Evolutionary conservation across 1,284 basidiomycete species (phyloP).

Genomic region (Cryptococcus maquisensis): DNA sequence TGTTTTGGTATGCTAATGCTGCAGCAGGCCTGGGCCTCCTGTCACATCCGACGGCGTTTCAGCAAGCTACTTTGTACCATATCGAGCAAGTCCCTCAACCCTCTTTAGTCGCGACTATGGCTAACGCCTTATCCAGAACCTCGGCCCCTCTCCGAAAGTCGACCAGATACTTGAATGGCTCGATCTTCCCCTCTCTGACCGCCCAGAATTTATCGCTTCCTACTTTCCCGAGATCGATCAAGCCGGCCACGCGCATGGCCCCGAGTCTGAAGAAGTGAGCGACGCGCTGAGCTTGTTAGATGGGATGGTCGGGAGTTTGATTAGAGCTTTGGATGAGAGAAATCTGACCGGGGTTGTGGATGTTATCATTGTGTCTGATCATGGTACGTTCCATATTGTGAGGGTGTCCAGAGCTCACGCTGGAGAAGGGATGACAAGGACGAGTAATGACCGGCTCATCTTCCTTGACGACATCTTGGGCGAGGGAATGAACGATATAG

Average conservation of each 20-base stretch:
- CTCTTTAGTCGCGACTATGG: too few relatives aligned
- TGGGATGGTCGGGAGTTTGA: slow-evolving; percentile 65
- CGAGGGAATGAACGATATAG: slow-evolving; percentile 60
- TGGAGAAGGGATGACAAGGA: slow-evolving; percentile 68
- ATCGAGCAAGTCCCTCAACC: slow-evolving; percentile 54
- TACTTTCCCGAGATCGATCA: slow-evolving; percentile 53
- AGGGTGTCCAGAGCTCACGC: neutral
- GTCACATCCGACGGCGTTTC: slow-evolving; percentile 61
- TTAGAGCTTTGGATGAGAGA: slow-evolving; percentile 60
- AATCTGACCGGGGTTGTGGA: slow-evolving; percentile 79
- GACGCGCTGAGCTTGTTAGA: slow-evolving; percentile 67
- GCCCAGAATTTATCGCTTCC: slow-evolving; percentile 74
- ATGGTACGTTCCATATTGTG: slow-evolving; percentile 51
- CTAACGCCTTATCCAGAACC: slow-evolving; percentile 5
- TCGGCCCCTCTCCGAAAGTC: slow-evolving; percentile 54
- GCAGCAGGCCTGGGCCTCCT: slow-evolving; percentile 70
- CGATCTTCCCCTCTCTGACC: slow-evolving; percentile 62
- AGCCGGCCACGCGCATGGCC: slow-evolving; percentile 68
- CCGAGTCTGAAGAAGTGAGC: slow-evolving; percentile 66
- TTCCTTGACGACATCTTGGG: slow-evolving; percentile 83
- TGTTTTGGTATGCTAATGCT: neutral
- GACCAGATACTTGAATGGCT: slow-evolving; percentile 71
- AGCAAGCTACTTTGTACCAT: slow-evolving; percentile 71
- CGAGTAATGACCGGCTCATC: slow-evolving; percentile 66
- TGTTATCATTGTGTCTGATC: slow-evolving; percentile 84